These are phyloP conservation scores for Farysia itapuensis DNA, from an alignment of 1,284 basidiomycete species.

Conservation along the genomic window DNA sequence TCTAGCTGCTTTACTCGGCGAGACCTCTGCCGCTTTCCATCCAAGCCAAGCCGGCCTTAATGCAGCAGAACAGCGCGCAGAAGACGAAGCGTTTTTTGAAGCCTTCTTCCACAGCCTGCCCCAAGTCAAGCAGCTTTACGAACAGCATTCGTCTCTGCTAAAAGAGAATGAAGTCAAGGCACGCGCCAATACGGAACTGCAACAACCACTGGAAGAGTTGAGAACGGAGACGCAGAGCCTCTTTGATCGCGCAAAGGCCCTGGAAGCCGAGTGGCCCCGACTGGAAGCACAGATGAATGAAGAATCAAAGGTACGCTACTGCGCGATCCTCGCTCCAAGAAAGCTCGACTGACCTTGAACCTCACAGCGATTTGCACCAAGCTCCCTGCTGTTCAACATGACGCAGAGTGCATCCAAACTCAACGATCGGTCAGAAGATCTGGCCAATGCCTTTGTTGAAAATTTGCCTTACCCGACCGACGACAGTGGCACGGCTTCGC, in stretches of 20 bases:
- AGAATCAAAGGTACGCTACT: constrained; percentile 24
- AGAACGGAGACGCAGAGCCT: constrained; percentile 43
- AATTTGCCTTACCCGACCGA: constrained; percentile 34
- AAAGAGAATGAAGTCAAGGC: constrained; percentile 40
- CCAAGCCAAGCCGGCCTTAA: neutral
- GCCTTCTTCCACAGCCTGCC: constrained; percentile 43
- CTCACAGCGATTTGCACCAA: constrained; percentile 39
- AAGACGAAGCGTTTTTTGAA: constrained; percentile 31
- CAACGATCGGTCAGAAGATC: constrained; percentile 45
- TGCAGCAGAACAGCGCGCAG: neutral
- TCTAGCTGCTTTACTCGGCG: constrained; percentile 23
- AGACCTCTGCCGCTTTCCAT: constrained; percentile 1
- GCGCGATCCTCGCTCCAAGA: neutral
- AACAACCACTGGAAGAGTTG: constrained; percentile 40
- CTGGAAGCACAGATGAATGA: constrained; percentile 35
- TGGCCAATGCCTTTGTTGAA: constrained; percentile 56
- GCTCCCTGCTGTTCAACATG: constrained; percentile 38
- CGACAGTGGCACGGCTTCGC: constrained; percentile 9
- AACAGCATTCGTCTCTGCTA: constrained; percentile 30
- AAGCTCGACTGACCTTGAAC: neutral
- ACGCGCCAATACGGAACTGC: constrained; percentile 33
- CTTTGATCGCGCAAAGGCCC: constrained; percentile 35
- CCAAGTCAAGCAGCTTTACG: constrained; percentile 27
- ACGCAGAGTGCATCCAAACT: constrained; percentile 34
- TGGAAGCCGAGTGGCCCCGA: constrained; percentile 37